Conservation (phyloP, 495 filamentous ascomycete species). For the Daldinia vernicosa region DNA sequence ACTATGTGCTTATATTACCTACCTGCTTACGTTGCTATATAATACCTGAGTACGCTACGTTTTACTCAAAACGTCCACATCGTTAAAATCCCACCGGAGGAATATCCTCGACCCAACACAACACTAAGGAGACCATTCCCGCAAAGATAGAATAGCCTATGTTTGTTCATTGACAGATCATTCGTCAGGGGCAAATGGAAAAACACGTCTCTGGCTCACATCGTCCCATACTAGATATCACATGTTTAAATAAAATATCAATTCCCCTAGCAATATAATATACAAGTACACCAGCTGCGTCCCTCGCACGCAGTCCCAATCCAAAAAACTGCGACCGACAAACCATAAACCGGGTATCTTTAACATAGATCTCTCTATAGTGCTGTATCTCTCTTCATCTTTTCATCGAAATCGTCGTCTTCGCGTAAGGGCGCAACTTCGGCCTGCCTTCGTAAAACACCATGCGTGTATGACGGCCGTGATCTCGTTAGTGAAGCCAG, state of each 20-base stretch:
- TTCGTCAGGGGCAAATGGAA: neutral
- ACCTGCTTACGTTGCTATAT: neutral
- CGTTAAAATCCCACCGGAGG: neutral
- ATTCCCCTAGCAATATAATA: neutral
- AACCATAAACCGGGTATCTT: constrained; percentile 38
- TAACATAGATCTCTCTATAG: constrained; percentile 32
- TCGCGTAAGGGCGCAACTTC: neutral
- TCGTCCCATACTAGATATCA: neutral
- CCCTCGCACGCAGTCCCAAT: neutral
- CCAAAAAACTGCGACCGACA: neutral
- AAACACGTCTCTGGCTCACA: neutral
- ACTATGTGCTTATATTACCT: neutral
- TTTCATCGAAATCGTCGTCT: constrained; percentile 9
- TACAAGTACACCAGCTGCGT: neutral
- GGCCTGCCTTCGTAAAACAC: constrained; percentile 4
- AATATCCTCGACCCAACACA: neutral
- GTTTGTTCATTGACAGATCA: neutral
- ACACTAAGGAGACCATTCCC: neutral
- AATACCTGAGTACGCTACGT: neutral
- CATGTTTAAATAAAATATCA: neutral
- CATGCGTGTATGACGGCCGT: constrained; percentile 1
- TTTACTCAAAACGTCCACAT: neutral
- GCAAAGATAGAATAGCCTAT: neutral
- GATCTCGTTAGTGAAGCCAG: neutral
- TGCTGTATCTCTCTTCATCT: constrained; percentile 20